Base-by-base conservation (phyloP, 805 yeast species). In the Candida qinlingensis region DNA sequence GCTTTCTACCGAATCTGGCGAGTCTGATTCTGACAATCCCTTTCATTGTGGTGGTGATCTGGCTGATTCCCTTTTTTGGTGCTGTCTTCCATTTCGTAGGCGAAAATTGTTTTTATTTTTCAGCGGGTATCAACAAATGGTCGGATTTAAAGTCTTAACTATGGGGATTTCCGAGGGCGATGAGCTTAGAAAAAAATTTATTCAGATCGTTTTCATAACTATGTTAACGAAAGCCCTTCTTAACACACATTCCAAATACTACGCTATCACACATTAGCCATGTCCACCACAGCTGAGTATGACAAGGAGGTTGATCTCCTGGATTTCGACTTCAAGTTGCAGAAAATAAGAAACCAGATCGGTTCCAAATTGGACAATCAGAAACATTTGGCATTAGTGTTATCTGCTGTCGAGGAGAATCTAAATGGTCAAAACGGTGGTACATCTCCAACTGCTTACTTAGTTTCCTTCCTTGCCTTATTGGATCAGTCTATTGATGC, bases 371-470 rank as follows among this genome's bases (percentile, higher is more conserved):
- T 91, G 44, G 89, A 85, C 27, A 87, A 90, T 65, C 97, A 90
- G 69, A 86, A 85, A 61, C 89, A 85, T 62, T 73, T 87, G 54
- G 96, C 97, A 7, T 69, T 88, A 29, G 83, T 92, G 48, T 74
- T 94, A 43, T 77, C 85, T 26, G 96, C 97, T 4, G 91, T 94
- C 43, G 99, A 94, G 64, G 96, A 88, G 57, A 87, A 87, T 57
- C 76, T 94, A 40, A 73, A 76, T 56, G 62, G 61, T 9, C 65
- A 66, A 51, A 60, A 62, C 37, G 61, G 54, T n/a, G 44, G 39
- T 8, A 60, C 75, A 42, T 73, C 86, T 12, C 83, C 96, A 29
- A 84, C 87, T 29, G 83, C 96, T 0, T 94, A 94, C 66, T 83
- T 90, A 59, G 82, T 91, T 13, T 87, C 97, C 0, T 84, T 92